Evolutionary conservation across 2,329 filamentous ascomycete species (phyloP).

Genomic region (Fusarium sp.): DNA sequence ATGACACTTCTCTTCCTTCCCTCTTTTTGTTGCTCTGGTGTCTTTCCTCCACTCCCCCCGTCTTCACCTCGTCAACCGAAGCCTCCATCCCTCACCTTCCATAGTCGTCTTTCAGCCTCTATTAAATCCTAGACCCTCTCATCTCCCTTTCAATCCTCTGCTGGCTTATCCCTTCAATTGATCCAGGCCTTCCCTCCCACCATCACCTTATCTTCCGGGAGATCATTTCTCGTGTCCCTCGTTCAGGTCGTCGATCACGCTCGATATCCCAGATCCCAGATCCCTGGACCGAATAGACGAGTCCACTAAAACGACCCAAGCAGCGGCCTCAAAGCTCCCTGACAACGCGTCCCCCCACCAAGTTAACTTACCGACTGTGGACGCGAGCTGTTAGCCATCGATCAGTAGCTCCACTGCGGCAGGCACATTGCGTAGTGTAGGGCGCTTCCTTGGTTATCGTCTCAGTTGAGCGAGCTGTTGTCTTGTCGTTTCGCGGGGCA

Average conservation of each 20-base stretch:
- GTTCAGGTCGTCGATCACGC: slow-evolving; percentile 35
- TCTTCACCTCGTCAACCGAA: slow-evolving; percentile 34
- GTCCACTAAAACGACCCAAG: slow-evolving; percentile 37
- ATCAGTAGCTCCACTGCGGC: slow-evolving; percentile 32
- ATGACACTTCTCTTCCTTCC: slow-evolving; percentile 4
- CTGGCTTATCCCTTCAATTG: slow-evolving; percentile 8
- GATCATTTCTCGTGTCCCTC: slow-evolving; percentile 19
- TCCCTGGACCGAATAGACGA: slow-evolving; percentile 31
- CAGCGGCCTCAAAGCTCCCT: slow-evolving; percentile 29
- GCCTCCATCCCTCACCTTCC: slow-evolving; percentile 9
- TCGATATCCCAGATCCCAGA: slow-evolving; percentile 38
- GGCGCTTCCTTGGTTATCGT: slow-evolving; percentile 38
- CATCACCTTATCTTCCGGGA: slow-evolving; percentile 28
- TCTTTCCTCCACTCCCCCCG: background rate
- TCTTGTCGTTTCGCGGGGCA: slow-evolving; percentile 43
- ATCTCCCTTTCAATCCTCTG: slow-evolving; percentile 2
- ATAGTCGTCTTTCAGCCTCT: slow-evolving; percentile 12
- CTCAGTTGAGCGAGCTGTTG: slow-evolving; percentile 34
- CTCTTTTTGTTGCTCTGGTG: slow-evolving; percentile 14
- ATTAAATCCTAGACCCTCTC: slow-evolving; percentile 14
- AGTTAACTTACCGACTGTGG: slow-evolving; percentile 27
- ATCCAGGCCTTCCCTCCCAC: slow-evolving; percentile 23
- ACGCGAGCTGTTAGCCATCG: slow-evolving; percentile 37
- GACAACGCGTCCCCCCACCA: slow-evolving; percentile 21
- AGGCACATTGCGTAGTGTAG: slow-evolving; percentile 29